Base-by-base conservation (phyloP, 345 rosid genomes). In the Microcos paniculata region DNA sequence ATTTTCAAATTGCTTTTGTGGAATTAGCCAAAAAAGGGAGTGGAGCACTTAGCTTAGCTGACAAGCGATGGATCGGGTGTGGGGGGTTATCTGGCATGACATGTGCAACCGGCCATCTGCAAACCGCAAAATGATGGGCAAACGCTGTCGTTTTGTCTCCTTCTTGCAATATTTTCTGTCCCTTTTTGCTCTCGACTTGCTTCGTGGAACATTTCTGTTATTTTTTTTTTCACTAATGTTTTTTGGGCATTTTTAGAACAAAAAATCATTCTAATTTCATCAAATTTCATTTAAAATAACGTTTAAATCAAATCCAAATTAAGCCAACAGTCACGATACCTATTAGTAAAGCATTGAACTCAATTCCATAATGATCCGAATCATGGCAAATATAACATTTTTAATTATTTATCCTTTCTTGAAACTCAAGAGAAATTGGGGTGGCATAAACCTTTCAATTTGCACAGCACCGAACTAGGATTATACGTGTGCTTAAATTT, bases 21-120 rank as follows among this genome's bases (percentile, higher is more conserved):
- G 49, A 64, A 43, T 14, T 6, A 65, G 31, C 49, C 30, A 64
- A 40, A 40, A 64, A 1, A 0, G 28, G 30, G 33, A 42, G 19
- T 65, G 52, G 52, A 43, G 23, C 13, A 42, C 35, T 45, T 45
- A 66, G 53, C 71, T 24, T 66, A 24, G 71, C 26, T 24, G 24
- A 66, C 15, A 66, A 43, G 52, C 70, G 33, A 66, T 43, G 70
- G 70, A 42, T 65, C 31, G 38, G 69, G 24, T 18, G 65, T 31
- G 49, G 70, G n/a, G 53, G 53, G 10, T 66, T 66, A 66, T 45
- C 71, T 24, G 38, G 28, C 12, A 24, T 46, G 1, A 24, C 55
- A 66, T 15, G 55, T 45, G 55, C 56, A 46, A 55, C 61, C 61
- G 31, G 14, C 14, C 23, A 56, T 56, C 31, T 11, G 6, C 31